Base-by-base conservation (phyloP, 805 yeast genomes). In the Ogataea wickerhamii region DNA sequence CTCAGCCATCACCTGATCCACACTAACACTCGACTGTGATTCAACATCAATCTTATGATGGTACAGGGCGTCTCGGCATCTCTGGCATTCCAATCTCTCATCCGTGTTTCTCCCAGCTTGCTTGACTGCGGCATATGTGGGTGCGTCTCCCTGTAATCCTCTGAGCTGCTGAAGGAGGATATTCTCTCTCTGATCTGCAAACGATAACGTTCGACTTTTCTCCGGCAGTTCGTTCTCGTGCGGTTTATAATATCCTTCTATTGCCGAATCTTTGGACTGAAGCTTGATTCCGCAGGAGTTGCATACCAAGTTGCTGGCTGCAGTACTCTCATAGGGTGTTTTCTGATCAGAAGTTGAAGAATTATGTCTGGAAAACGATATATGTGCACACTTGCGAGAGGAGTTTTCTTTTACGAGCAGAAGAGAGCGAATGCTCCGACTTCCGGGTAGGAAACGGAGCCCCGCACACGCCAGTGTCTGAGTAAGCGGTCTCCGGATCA, bases 231-330 rank as follows among this genome's bases (percentile, higher is more conserved):
- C 23, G 10, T 5, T 18, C 3, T 26, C 26, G 12, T 23, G 36
- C 13, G 10, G 17, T 29, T 48, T 45, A 46, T 64, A 78, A 49
- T 49, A 80, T 2, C 85, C 85, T 0, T 66, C 64, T 18, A 51
- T 43, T 0, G 36, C 27, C 0, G 66, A 55, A 34, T 70, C 60
- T 0, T 39, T 45, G 5, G 52, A 51, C 49, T 81, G 87, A 16
- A 80, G 56, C 7, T 47, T 45, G 6, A 78, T 60, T 19, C 87
- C 87, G 61, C 88, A 81, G 2, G 83, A 71, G 4, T 63, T 52
- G 53, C 87, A 22, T 8, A 12, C 25, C 25, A 22, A 12, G 11
- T 22, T 22, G 12, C 12, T 22, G 25, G 25, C 25, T 22, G 11
- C n/a, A n/a, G n/a, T n/a, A n/a, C n/a, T n/a, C n/a, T n/a, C n/a